A percentile compares a stretch with the other conserved stretches of the same genome.
phyloP scores from a whole-genome alignment of 1,139 yeast genomes.

The Yamadazyma aaseri region DNA sequence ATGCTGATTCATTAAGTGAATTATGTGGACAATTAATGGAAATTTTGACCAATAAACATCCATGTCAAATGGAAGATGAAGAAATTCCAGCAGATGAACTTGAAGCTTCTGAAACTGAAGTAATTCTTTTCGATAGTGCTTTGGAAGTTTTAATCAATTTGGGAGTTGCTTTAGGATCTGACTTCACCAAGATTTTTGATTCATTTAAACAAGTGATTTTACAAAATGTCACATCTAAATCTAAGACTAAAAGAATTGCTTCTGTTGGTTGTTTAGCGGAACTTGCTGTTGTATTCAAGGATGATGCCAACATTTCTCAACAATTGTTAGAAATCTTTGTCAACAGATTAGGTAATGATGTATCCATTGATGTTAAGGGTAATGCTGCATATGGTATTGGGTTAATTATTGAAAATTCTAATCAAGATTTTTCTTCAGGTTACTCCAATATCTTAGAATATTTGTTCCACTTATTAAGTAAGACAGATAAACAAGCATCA shows the following conservation, averaged over 20 bases:
- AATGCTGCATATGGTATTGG: constrained; percentile 98
- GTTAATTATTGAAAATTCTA: constrained; percentile 60
- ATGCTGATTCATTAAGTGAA: constrained; percentile 59
- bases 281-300: constrained; percentile 73
- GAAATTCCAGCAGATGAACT: constrained; percentile 56
- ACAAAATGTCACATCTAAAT: constrained; percentile 60
- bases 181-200: constrained; percentile 69
- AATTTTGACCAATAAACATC: constrained; percentile 76
- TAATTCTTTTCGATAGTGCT: constrained; percentile 79
- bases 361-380: constrained; percentile 86
- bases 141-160: constrained; percentile 80
- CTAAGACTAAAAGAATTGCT: constrained; percentile 73
- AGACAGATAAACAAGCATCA: constrained; percentile 69
- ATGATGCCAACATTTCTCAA: constrained; percentile 62
- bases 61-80: constrained; percentile 67
- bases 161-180: constrained; percentile 71
- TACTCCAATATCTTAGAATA: constrained; percentile 73
- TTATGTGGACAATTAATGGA: constrained; percentile 70
- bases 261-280: constrained; percentile 92
- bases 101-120: constrained; percentile 86
- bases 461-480: constrained; percentile 74
- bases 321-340: constrained; percentile 71
- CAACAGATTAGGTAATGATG: constrained; percentile 69
- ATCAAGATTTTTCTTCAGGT: constrained; percentile 57
- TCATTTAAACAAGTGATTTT: constrained; percentile 70